Evolutionary conservation across 495 filamentous ascomycete species (phyloP).

Genomic region (Lepraria neglecta): DNA sequence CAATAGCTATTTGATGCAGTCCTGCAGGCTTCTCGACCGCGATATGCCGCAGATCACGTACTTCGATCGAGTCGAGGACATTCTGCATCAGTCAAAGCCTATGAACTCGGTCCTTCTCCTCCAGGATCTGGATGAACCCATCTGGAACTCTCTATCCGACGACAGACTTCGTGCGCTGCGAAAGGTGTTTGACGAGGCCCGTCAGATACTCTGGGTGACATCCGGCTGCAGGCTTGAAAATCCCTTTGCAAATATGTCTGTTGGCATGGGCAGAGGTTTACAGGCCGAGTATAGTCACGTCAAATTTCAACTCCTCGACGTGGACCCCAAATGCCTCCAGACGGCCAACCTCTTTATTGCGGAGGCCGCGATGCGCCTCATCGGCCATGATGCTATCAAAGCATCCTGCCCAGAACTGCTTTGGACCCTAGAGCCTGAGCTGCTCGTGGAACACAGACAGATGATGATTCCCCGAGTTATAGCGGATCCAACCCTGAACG

Average conservation of each 20-base stretch:
- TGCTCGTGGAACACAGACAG: background rate
- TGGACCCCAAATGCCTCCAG: background rate
- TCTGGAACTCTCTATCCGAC: background rate
- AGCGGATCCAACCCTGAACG: background rate
- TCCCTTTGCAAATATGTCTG: background rate
- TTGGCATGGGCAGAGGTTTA: background rate
- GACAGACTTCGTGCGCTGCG: background rate
- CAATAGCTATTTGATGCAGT: no score
- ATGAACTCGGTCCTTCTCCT: background rate
- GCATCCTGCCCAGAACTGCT: background rate
- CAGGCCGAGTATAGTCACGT: background rate
- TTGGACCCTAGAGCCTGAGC: background rate
- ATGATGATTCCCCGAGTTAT: background rate
- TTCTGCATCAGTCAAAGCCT: background rate
- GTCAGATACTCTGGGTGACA: background rate
- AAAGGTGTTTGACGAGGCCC: background rate
- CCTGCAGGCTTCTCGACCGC: no score
- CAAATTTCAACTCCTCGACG: background rate
- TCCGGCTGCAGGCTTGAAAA: background rate
- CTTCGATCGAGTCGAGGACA: no score
- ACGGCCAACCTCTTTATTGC: background rate
- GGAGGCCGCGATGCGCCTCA: background rate
- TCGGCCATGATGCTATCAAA: background rate
- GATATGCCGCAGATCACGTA: no score
- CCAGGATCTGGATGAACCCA: background rate